Conservation (phyloP, 2,329 filamentous ascomycete species). For the Talaromyces sp. region DNA sequence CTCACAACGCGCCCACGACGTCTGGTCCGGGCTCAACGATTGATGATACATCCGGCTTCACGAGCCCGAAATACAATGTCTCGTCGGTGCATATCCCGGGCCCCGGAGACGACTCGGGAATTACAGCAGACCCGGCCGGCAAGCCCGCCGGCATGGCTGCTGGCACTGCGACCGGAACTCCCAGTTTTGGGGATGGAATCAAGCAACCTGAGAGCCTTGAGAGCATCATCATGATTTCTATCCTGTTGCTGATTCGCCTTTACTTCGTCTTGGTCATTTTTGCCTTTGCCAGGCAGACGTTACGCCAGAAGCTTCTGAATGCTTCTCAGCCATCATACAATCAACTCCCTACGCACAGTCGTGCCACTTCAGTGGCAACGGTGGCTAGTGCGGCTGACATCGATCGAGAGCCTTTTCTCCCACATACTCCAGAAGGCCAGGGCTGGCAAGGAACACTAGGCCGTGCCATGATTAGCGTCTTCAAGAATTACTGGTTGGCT, state of each 20-base stretch:
- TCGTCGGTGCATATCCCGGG: slow-evolving; percentile 53
- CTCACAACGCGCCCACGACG: slow-evolving; percentile 39
- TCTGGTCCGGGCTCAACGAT: slow-evolving; percentile 53
- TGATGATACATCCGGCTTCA: slow-evolving; percentile 60
- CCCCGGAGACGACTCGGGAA: slow-evolving; percentile 50
- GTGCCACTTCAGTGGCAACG: slow-evolving; percentile 44
- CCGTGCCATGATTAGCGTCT: slow-evolving; percentile 69
- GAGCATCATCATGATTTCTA: slow-evolving; percentile 69
- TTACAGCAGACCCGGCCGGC: slow-evolving; percentile 30
- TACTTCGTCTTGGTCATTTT: slow-evolving; percentile 84
- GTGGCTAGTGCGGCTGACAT: slow-evolving; percentile 43
- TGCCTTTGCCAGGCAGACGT: slow-evolving; percentile 70
- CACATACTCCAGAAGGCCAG: slow-evolving; percentile 64
- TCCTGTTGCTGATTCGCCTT: slow-evolving; percentile 68
- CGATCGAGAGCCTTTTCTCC: slow-evolving; percentile 64
- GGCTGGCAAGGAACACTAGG: slow-evolving; percentile 76
- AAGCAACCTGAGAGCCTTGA: slow-evolving; percentile 63
- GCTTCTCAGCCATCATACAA: slow-evolving; percentile 39
- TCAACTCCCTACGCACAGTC: slow-evolving; percentile 37
- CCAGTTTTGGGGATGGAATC: slow-evolving; percentile 58
- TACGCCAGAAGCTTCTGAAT: slow-evolving; percentile 63
- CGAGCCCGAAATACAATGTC: slow-evolving; percentile 57
- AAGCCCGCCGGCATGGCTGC: slow-evolving; percentile 31
- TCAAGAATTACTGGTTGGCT: slow-evolving; percentile 76
- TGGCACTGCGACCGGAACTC: slow-evolving; percentile 24